Evolutionary conservation across 257 asterid species (phyloP).

Genomic region (Solanum pennellii): DNA sequence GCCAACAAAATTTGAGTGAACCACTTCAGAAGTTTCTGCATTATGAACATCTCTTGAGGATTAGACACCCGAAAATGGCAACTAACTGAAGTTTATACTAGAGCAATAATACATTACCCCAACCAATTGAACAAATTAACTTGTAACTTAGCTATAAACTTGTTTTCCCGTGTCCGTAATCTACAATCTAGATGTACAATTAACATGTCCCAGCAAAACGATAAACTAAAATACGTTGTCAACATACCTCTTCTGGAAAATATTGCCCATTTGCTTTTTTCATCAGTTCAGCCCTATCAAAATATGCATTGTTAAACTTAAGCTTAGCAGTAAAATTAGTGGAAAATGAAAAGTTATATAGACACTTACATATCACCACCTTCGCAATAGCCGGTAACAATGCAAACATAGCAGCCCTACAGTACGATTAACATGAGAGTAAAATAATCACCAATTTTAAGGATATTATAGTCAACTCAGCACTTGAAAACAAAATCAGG

Average conservation of each 20-base stretch:
- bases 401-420: conserved; percentile 99
- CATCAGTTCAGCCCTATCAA: conserved; percentile 91
- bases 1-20: conserved; percentile 85
- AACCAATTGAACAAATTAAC: background rate
- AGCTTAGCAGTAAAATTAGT: background rate
- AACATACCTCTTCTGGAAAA: conserved; percentile 84
- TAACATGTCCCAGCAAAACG: background rate
- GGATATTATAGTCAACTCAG: background rate
- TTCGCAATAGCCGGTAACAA: conserved; percentile 95
- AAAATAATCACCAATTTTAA: background rate
- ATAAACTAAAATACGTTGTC: background rate
- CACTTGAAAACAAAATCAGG: background rate
- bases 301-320: background rate
- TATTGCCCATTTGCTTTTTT: conserved; percentile 79
- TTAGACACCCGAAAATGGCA: background rate
- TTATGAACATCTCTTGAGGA: background rate
- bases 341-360: background rate
- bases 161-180: background rate
- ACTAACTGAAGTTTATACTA: background rate
- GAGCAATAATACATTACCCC: background rate
- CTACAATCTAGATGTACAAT: background rate
- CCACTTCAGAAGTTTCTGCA: conserved; percentile 93
- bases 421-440: conserved; percentile 4
- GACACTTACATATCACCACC: conserved; percentile 95
- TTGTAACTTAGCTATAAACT: background rate